A percentile compares a stretch with the other conserved stretches of the same genome.
phyloP scores from a whole-genome alignment of 106 monocot species.

The Allium sativum region DNA sequence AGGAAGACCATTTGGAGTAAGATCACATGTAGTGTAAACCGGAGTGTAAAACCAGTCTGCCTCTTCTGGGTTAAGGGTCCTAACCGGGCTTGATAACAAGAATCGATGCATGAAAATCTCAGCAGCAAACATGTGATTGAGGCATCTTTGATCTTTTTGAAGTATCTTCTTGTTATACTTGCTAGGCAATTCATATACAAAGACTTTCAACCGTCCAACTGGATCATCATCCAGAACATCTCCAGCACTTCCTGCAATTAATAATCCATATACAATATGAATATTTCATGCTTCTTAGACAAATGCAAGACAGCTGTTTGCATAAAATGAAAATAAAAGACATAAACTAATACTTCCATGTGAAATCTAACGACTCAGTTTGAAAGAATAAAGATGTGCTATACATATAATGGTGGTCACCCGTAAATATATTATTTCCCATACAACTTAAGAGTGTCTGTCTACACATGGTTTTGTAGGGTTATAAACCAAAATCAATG shows the following conservation, averaged over 20 bases:
- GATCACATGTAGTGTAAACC: slow-evolving; percentile 52
- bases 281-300: too few species aligned
- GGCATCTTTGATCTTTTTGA: slow-evolving; percentile 44
- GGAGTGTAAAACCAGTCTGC: slow-evolving; percentile 75
- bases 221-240: slow-evolving; percentile 61
- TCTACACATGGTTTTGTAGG: too few species aligned
- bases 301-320: background rate
- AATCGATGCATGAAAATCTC: slow-evolving; percentile 64
- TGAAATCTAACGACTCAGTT: background rate
- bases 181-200: slow-evolving; percentile 46
- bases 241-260: slow-evolving; percentile 39
- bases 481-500: too few species aligned
- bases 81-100: slow-evolving; percentile 47
- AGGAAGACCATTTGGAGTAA: slow-evolving; percentile 53
- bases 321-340: background rate
- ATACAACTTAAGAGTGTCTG: too few species aligned
- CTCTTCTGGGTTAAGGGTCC: slow-evolving; percentile 57
- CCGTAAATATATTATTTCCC: too few species aligned
- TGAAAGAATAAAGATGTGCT: too few species aligned
- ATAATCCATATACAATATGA: too few species aligned
- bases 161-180: slow-evolving; percentile 61
- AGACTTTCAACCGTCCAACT: slow-evolving; percentile 52
- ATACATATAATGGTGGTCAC: too few species aligned
- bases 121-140: slow-evolving; percentile 63
- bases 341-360: background rate